Evolutionary conservation across 139 green algal genomes (phyloP), one percentile per base, ranked within the genome.

Genomic region (Chlamydomonas sp.): DNA sequence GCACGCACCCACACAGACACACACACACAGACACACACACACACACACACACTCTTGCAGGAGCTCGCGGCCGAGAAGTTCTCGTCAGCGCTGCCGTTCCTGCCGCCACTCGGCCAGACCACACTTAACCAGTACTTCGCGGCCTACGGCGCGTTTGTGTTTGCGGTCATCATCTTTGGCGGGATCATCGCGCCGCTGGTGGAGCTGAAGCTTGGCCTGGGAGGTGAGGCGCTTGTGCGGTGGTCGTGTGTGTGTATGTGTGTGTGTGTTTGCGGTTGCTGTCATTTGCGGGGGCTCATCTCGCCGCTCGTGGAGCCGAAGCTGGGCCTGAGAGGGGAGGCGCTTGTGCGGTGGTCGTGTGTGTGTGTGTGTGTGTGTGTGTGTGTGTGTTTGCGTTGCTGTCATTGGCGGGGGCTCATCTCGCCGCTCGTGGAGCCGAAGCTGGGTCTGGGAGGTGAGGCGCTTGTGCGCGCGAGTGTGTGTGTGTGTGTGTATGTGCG

Each of bases 161-260:
- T 48, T 1, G 58, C 39, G 22, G 86, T 98, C 71, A 96, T 99
- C 50, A 3, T 90, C 0, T 99, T 99, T 84, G 94, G 94, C 0
- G 94, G 83, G 1, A 69, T 98, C 64, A 38, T 97, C 28, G 90
- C 94, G 0, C 94, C 94, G 13, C 74, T 87, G 22, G 76, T 99
- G 77, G 91, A 99, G 74, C 80, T 99, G 16, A 85, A 79, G 37
- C 80, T 99, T 39, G 95, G 95, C 3, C 28, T 99, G 3, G 95
- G 95, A 49, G 93, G 89, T 87, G 74, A 35, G 81, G 6, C 1
- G 39, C n/a, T n/a, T n/a, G n/a, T n/a, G n/a, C n/a, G n/a, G n/a
- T n/a, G n/a, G n/a, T n/a, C n/a, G n/a, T n/a, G n/a, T n/a, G n/a
- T n/a, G n/a, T n/a, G n/a, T n/a, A n/a, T n/a, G n/a, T n/a, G n/a